Percentiles rank a stretch among this genome's conserved stretches.
Conservation (phyloP, 306 rosid species). For the Vicia villosa region DNA sequence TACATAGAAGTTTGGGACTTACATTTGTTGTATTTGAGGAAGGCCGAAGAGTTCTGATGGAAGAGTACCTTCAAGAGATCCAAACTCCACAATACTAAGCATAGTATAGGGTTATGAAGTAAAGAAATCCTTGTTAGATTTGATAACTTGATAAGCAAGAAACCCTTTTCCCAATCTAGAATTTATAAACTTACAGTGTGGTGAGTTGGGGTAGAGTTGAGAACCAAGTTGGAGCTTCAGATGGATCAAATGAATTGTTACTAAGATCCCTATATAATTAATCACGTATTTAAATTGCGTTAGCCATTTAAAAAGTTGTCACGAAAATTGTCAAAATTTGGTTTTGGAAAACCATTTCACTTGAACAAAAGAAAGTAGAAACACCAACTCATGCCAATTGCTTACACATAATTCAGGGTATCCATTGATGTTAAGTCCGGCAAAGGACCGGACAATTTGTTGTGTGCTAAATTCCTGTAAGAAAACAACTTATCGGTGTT, state of each 20-base stretch:
- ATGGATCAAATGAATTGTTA: slow-evolving; percentile 70
- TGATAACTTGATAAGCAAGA: not conserved
- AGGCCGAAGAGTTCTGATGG: slow-evolving; percentile 71
- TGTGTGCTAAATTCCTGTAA: slow-evolving; percentile 76
- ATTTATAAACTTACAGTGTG: slow-evolving; percentile 68
- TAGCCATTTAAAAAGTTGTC: not conserved
- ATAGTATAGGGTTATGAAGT: not conserved
- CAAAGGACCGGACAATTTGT: slow-evolving; percentile 61
- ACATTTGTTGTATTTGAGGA: slow-evolving; percentile 88
- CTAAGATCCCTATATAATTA: slow-evolving; percentile 73
- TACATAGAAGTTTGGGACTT: slow-evolving; percentile 41
- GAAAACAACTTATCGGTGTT: slow-evolving; percentile 14
- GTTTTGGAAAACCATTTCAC: too few relatives aligned
- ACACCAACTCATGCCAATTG: slow-evolving; percentile 23
- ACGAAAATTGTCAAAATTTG: not conserved
- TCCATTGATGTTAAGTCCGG: slow-evolving; percentile 74
- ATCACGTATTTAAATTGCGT: not conserved
- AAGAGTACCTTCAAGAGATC: slow-evolving; percentile 70
- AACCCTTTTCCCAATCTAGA: not conserved
- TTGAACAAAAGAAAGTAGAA: slow-evolving; percentile 11
- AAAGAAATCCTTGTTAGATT: slow-evolving; percentile 24
- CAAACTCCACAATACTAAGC: slow-evolving; percentile 71
- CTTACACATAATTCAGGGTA: slow-evolving; percentile 80
- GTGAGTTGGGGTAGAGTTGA: slow-evolving; percentile 64
- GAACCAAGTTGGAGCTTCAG: slow-evolving; percentile 82